Conservation (phyloP, 108 stramenopile species). For the Skeletonema costatum region DNA sequence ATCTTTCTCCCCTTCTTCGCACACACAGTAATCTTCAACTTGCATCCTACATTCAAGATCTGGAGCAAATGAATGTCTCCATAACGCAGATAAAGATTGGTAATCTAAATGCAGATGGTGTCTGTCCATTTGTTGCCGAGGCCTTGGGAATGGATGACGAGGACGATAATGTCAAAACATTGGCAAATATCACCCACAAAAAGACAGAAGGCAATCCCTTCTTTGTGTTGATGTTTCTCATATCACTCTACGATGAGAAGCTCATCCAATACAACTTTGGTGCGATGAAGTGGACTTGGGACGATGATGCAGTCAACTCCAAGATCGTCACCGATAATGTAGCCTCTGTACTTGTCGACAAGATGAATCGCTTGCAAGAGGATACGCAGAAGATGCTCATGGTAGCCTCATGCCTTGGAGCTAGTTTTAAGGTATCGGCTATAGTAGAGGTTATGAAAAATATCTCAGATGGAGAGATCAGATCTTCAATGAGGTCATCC, state of each 20-base stretch:
- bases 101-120: conserved; percentile 1
- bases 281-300: conserved; percentile 12
- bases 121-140: conserved; percentile 14
- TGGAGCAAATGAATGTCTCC: neutral
- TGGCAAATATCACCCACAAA: conserved; percentile 9
- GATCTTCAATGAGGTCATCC: neutral
- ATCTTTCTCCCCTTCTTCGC: no score
- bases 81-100: conserved; percentile 3
- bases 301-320: no score
- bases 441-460: neutral
- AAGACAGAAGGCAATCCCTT: conserved; percentile 47
- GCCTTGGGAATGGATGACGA: conserved; percentile 7
- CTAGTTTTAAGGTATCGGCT: neutral
- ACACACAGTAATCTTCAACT: neutral
- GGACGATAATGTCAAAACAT: neutral
- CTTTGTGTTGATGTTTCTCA: conserved; percentile 32
- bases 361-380: neutral
- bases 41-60: neutral
- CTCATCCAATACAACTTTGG: conserved; percentile 22
- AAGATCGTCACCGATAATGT: neutral
- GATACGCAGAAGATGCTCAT: neutral
- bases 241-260: conserved; percentile 6
- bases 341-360: neutral
- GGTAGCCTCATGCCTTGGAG: neutral
- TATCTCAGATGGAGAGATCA: neutral